Conservation (phyloP, 352 stramenopile species). For the Phytophthora crassamura region DNA sequence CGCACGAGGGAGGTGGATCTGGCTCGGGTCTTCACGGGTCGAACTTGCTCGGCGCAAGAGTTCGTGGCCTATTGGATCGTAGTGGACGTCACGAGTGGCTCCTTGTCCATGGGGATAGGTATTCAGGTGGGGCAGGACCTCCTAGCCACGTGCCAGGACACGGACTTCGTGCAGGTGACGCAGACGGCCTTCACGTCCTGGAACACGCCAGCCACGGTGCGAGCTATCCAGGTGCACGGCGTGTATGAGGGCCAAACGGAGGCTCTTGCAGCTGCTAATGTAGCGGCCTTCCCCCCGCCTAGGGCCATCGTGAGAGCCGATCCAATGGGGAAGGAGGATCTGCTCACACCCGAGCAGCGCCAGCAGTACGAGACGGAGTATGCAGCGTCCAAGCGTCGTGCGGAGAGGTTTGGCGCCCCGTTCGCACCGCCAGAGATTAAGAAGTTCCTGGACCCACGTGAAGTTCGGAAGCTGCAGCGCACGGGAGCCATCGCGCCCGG, state of each 20-base stretch:
- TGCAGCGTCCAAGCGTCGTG: constrained; percentile 51
- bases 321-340: constrained; percentile 56
- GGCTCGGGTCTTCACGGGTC: constrained; percentile 65
- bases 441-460: constrained; percentile 82
- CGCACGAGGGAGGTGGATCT: constrained; percentile 61
- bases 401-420: constrained; percentile 67
- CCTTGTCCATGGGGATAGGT: constrained; percentile 61
- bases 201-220: constrained; percentile 60
- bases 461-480: constrained; percentile 77
- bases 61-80: constrained; percentile 83
- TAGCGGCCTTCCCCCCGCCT: constrained; percentile 48
- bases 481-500: constrained; percentile 63
- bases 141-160: constrained; percentile 57
- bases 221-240: constrained; percentile 49
- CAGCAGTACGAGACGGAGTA: constrained; percentile 57
- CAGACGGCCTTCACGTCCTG: constrained; percentile 73
- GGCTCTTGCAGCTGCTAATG: constrained; percentile 38
- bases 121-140: constrained; percentile 59
- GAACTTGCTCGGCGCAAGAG: constrained; percentile 62
- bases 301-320: constrained; percentile 69
- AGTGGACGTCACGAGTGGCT: constrained; percentile 37
- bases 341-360: constrained; percentile 64
- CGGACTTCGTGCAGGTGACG: constrained; percentile 43
- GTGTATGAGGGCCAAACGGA: constrained; percentile 39
- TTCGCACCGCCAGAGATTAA: constrained; percentile 73